Evolutionary conservation across 169 alveolate species (phyloP).

Genomic region (Eimeria praecox): DNA sequence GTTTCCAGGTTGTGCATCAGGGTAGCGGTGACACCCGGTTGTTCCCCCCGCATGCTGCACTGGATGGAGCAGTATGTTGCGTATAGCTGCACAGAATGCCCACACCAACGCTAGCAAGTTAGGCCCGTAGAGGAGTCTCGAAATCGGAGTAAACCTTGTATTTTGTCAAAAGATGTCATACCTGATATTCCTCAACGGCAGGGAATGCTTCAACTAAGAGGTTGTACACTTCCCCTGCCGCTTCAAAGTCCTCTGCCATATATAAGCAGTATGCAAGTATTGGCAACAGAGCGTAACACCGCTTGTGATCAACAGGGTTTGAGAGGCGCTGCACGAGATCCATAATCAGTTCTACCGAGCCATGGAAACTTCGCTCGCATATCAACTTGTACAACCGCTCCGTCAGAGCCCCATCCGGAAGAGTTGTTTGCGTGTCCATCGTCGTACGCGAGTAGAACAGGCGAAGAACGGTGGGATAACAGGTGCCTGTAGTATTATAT

Average conservation of each 20-base stretch:
- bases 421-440: neutral
- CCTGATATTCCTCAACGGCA: conserved; percentile 46
- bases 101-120: neutral
- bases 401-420: conserved; percentile 51
- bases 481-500: neutral
- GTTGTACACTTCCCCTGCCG: conserved; percentile 58
- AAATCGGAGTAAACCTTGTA: neutral
- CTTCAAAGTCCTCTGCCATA: conserved; percentile 37
- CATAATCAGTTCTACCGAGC: neutral
- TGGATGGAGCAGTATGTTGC: conserved; percentile 24
- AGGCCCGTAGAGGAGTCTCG: neutral
- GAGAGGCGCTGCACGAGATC: conserved; percentile 4
- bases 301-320: neutral
- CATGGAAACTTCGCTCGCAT: neutral
- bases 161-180: neutral
- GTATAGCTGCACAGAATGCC: conserved; percentile 35
- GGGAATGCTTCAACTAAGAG: conserved; percentile 37
- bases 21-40: neutral
- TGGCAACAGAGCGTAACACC: neutral
- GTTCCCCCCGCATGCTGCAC: neutral
- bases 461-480: neutral
- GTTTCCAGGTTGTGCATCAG: neutral
- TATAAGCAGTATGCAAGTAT: conserved; percentile 70
- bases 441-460: neutral
- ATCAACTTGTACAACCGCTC: conserved; percentile 37